These are phyloP conservation scores for Lasiosphaeria miniovina DNA, from an alignment of 495 filamentous ascomycete species.

Conservation along the genomic window DNA sequence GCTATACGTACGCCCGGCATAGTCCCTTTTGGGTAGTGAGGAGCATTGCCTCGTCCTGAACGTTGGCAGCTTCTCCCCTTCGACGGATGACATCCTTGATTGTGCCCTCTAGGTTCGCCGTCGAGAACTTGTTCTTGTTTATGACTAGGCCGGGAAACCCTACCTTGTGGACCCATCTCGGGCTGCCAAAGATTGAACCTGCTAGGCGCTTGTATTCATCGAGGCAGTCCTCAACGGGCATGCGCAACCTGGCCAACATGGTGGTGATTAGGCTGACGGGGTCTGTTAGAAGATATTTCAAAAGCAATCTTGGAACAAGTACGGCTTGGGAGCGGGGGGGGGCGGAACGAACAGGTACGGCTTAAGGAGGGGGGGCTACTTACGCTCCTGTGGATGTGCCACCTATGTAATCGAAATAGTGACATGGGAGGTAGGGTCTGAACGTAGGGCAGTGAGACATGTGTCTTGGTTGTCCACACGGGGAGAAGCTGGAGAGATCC, in stretches of 20 bases:
- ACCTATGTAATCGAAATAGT: conserved; percentile 6
- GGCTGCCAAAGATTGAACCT: conserved; percentile 3
- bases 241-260: conserved; percentile 3
- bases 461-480: not conserved
- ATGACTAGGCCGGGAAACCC: not conserved
- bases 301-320: too few species aligned
- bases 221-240: conserved; percentile 8
- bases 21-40: conserved; percentile 2
- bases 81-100: conserved; percentile 4
- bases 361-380: not conserved
- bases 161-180: not conserved
- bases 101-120: not conserved
- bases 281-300: too few species aligned
- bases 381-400: conserved; percentile 7
- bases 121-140: conserved; percentile 1
- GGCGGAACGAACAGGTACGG: too few species aligned
- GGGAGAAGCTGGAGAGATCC: conserved; percentile 1
- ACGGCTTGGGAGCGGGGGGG: too few species aligned
- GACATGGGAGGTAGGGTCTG: conserved; percentile 3
- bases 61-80: not conserved
- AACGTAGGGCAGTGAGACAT: not conserved
- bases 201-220: not conserved
- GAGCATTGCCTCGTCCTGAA: not conserved
- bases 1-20: not conserved
- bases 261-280: conserved; percentile 5